A percentile compares a stretch with the other conserved stretches of the same genome.
phyloP scores from a whole-genome alignment of 345 rosid species.

The Eucalyptus pumila region DNA sequence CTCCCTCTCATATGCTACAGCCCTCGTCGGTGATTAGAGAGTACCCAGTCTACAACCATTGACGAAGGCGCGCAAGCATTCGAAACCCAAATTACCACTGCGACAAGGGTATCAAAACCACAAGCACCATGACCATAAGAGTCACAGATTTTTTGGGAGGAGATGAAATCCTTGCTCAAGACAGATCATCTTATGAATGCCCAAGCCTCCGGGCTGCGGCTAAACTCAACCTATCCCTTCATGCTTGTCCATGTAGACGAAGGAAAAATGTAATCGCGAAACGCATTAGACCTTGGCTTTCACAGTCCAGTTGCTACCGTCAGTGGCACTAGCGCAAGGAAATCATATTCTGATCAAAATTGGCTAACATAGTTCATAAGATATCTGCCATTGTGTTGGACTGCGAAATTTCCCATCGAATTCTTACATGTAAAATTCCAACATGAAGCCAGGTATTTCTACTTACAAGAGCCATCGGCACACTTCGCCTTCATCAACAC shows the following conservation, averaged over 20 bases:
- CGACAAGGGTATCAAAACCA: not conserved
- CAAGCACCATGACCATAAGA: not conserved
- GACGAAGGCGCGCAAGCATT: not conserved
- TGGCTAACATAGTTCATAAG: not conserved
- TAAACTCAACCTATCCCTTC: not conserved
- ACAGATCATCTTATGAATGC: not conserved
- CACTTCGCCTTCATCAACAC: not conserved
- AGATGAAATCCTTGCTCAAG: not conserved
- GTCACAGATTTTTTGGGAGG: not conserved
- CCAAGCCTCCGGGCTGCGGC: not conserved
- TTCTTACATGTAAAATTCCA: not conserved
- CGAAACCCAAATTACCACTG: not conserved
- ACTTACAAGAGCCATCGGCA: not conserved
- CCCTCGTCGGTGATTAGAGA: not conserved
- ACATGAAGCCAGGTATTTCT: not conserved
- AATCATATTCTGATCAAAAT: not conserved
- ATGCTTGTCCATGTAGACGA: not conserved
- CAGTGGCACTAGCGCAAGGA: not conserved
- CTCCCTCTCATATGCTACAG: not conserved
- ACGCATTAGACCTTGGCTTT: not conserved
- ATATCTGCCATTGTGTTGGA: not conserved
- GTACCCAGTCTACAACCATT: not conserved
- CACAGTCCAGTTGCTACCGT: not conserved
- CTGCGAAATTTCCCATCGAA: not conserved
- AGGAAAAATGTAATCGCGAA: not conserved